Evolutionary conservation across 352 stramenopile genomes (phyloP), one percentile per base, ranked within the genome.

Genomic region (Globisporangium takayamanum): DNA sequence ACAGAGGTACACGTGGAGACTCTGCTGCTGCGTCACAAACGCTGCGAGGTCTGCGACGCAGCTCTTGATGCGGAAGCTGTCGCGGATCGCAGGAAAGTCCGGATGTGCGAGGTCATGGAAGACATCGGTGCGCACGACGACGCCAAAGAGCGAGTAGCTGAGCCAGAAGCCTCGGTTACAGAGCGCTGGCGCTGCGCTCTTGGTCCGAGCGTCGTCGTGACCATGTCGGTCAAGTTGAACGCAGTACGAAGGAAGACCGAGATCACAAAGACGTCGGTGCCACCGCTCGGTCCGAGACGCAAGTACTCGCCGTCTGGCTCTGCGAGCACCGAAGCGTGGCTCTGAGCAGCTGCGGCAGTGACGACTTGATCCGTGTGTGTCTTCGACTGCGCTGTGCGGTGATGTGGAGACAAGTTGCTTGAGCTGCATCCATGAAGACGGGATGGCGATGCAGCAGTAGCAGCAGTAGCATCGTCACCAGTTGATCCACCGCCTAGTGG

Each of bases 81-180:
- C 83, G 16, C 76, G 79, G 48, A 94, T 89, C 3, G 79, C 59
- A 12, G 74, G 64, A 57, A 94, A 94, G 33, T 86, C 72, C 3
- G 78, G 68, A 10, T 57, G 36, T 4, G 72, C 60, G 6, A 92
- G 63, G 53, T 87, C 73, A 50, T 74, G 67, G 33, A 94, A 94
- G 26, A 92, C 69, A 49, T 92, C 82, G 0, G 80, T 94, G 53
- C 90, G 84, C 8, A 94, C 81, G 16, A 94, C 76, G 15, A 94
- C 72, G 39, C 87, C 82, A 53, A 94, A 94, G 4, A 94, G 68
- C 26, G 82, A 91, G 55, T 94, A 94, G 52, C 80, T 90, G 42
- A 94, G 67, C 84, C 84, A 94, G 50, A 88, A 89, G 16, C 83
- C 81, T 12, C 50, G 30, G 11, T 22, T 36, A 63, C 60, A 54